A percentile compares a stretch with the other conserved stretches of the same genome.
Evolutionary conservation across 2,329 filamentous ascomycete genomes (phyloP).

Genomic region (Beauveria scarabaeidicola): DNA sequence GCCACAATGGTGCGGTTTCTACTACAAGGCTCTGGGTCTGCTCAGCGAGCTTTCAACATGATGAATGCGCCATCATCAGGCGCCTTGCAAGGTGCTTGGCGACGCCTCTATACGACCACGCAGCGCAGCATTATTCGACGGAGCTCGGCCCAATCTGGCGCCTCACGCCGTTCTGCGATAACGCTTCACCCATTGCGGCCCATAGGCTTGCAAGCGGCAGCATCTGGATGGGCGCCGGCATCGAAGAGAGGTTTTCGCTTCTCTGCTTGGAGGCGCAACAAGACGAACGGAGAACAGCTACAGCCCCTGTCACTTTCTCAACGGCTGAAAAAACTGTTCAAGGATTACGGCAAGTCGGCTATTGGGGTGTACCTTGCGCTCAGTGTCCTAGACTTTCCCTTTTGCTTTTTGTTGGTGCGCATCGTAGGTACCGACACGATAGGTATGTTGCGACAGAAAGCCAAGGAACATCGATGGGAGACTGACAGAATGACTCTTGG

Average conservation of each 20-base stretch:
- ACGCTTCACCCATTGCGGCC: background rate
- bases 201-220: background rate
- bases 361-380: slow-evolving; percentile 83
- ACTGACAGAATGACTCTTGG: background rate
- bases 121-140: background rate
- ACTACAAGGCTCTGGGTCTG: background rate
- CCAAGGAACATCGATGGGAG: background rate
- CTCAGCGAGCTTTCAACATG: background rate
- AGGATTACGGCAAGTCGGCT: slow-evolving; percentile 91
- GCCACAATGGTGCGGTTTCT: slow-evolving; percentile 4
- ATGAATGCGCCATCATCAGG: slow-evolving; percentile 3
- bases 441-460: slow-evolving; percentile 39
- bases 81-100: slow-evolving; percentile 8
- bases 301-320: slow-evolving; percentile 50
- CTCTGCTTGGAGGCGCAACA: slow-evolving; percentile 24
- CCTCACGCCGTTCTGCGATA: background rate
- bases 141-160: background rate
- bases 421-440: slow-evolving; percentile 79
- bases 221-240: background rate
- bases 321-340: slow-evolving; percentile 71
- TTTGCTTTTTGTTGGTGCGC: slow-evolving; percentile 85
- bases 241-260: slow-evolving; percentile 26
- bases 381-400: slow-evolving; percentile 83
- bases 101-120: slow-evolving; percentile 2
- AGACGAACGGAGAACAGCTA: slow-evolving; percentile 15